Base-by-base conservation (phyloP, 768 basidiomycete species). In the Suillus ampliporus region DNA sequence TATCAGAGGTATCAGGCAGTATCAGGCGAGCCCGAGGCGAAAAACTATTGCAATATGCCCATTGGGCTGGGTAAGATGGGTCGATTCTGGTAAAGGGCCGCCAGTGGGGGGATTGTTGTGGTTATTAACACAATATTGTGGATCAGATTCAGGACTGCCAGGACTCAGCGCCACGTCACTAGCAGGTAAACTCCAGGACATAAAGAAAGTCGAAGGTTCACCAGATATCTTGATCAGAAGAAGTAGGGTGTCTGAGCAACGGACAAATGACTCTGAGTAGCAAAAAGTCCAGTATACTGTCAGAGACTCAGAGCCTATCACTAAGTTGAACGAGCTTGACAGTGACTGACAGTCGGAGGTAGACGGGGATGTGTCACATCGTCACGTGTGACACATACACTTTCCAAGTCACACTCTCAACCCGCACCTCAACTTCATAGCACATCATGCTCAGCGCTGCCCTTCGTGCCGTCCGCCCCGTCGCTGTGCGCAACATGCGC, bases 381-480 rank as follows among this genome's bases (percentile, higher is more conserved):
- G 65, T 74, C 61, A 74, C 70, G 2, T 17, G 70, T 77, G 69
- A 75, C 71, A 47, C 3, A 10, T n/a, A 37, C 28, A 51, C 50
- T 47, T 61, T 71, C 65, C 43, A 60, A 58, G 72, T 74, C 75
- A 73, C 73, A 57, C 61, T n/a, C 19, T 61, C 61, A 48, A 31
- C 57, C 44, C 28, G 17, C 44, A 60, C 70, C 63, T 66, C 64
- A 50, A 67, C 58, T 59, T 61, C 43, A 54, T 31, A 51, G 56
- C 53, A 56, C 61, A 62, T 41, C 61, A 77, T 75, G 76, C 68
- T 76, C 64, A 67, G 50, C 58, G 61, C 68, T 38, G 61, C 72
- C 44, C 54, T 75, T 48, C 72, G 75, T 31, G 68, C 68, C 35
- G 67, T 66, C 43, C 72, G 76, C 23, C 71, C 74, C 40, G 62